Conservation (phyloP, 192 early-diverging fungal genomes). For the Pilaira anomala region DNA sequence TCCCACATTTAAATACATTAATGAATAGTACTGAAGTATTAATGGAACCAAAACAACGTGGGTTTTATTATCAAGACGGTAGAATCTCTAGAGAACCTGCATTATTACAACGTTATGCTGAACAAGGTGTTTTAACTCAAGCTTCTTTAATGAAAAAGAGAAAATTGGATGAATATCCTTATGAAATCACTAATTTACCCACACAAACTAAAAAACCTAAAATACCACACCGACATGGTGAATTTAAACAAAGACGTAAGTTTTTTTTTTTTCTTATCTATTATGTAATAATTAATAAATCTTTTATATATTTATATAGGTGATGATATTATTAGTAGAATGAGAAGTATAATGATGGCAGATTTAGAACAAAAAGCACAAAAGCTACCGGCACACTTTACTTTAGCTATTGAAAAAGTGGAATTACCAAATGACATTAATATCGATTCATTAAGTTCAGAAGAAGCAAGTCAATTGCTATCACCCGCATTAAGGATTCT, state of each 20-base stretch:
- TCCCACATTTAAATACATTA: too few relatives aligned
- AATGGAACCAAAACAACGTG: conserved; percentile 30
- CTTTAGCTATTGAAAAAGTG: conserved; percentile 25
- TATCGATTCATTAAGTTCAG: conserved; percentile 26
- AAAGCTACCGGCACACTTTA: conserved; percentile 24
- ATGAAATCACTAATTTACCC: conserved; percentile 1
- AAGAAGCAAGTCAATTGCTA: conserved; percentile 19
- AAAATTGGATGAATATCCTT: conserved; percentile 14
- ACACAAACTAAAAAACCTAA: conserved; percentile 35
- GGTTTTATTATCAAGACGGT: conserved; percentile 35
- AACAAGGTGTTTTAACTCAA: conserved; percentile 34
- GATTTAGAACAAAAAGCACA: conserved; percentile 38
- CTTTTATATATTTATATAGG: conserved; percentile 17
- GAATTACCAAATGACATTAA: conserved; percentile 14
- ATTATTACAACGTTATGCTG: conserved; percentile 29
- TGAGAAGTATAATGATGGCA: conserved; percentile 30
- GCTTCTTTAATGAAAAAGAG: conserved; percentile 32
- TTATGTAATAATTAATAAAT: too few relatives aligned
- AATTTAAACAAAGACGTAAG: conserved; percentile 40
- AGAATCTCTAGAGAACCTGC: conserved; percentile 30
- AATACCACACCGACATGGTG: conserved; percentile 43
- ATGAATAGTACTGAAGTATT: not conserved
- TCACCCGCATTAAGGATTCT: conserved; percentile 27
- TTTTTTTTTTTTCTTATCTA: not conserved
- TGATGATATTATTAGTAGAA: conserved; percentile 36